Evolutionary conservation across 371 early-diverging fungal genomes (phyloP), one percentile per base, ranked within the genome.

Genomic region (Antonospora locustae): DNA sequence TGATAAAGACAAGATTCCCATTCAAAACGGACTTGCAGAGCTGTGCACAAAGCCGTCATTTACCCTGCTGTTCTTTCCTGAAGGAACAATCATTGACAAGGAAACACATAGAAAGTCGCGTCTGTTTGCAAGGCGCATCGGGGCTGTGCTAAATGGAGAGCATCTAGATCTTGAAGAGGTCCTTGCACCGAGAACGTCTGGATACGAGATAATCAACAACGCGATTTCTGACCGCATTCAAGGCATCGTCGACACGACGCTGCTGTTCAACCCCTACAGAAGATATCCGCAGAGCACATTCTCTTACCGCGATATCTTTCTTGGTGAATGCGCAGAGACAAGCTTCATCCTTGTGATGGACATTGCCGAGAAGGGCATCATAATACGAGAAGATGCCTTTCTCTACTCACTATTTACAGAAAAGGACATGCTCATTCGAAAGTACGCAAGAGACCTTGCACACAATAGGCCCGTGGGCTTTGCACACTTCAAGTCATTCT

Each of bases 1-100:
- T 38, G 28, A 34, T 17, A 40, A 49, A 38, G 71, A 71, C 38
- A 57, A 17, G 50, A 48, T 51, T 39, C 49, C 46, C 1, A 54
- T 74, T n/a, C 43, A 43, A 17, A 19, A 44, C 12, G 65, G 61
- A 16, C 7, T 56, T 22, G 27, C 47, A 5, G 43, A 28, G 3
- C 36, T 71, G 1, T 57, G 50, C 27, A 37, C 52, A 20, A 49
- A 41, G 16, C n/a, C 28, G 0, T 30, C 27, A 23, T 74, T 27
- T 46, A 48, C 50, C 43, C 16, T 71, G 7, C 32, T 71, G 0
- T 9, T 74, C 7, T 74, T 63, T 43, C 69, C 74, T 43, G 74
- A 74, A 50, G 74, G 74, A 24, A 74, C 74, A 20, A 67, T 70
- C 41, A 55, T 69, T 29, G 61, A 63, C 50, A 40, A 24, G 23